Evolutionary conservation across 345 rosid genomes (phyloP).

Genomic region (Capsella bursapastoris): DNA sequence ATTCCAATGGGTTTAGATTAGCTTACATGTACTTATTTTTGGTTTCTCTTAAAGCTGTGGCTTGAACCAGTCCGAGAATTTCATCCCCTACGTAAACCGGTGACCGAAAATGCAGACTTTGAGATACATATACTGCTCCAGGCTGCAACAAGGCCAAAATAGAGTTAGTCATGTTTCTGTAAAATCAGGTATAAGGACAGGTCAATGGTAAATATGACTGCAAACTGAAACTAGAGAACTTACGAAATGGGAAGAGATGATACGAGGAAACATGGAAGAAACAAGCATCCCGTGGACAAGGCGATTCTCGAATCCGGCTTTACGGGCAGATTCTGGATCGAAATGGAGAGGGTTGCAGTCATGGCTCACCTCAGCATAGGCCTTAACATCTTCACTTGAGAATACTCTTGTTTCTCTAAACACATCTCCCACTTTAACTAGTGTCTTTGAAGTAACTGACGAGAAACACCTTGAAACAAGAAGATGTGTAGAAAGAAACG

Average conservation of each 20-base stretch:
- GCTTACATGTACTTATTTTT: constrained; percentile 71
- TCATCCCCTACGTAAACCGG: constrained; percentile 81
- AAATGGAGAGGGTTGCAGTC: constrained; percentile 84
- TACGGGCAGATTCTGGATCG: constrained; percentile 60
- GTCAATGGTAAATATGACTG: background rate
- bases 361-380: constrained; percentile 75
- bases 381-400: constrained; percentile 62
- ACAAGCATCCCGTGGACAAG: constrained; percentile 93
- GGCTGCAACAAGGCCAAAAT: constrained; percentile 56
- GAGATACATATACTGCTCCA: constrained; percentile 85
- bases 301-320: constrained; percentile 66
- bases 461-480: constrained; percentile 55
- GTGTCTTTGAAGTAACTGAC: constrained; percentile 44
- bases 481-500: constrained; percentile 31
- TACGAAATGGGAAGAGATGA: constrained; percentile 77
- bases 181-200: background rate
- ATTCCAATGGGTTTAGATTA: background rate
- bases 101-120: constrained; percentile 71
- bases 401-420: constrained; percentile 63
- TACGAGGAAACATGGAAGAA: constrained; percentile 80
- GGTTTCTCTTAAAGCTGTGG: constrained; percentile 57
- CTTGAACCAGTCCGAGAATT: constrained; percentile 60
- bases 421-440: constrained; percentile 68
- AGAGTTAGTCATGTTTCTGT: constrained; percentile 24
- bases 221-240: constrained; percentile 40